Percentiles rank a stretch among this genome's conserved stretches.
These are phyloP conservation scores for Fraxinus latifolia DNA, from an alignment of 305 asterid genomes.

Conservation along the genomic window DNA sequence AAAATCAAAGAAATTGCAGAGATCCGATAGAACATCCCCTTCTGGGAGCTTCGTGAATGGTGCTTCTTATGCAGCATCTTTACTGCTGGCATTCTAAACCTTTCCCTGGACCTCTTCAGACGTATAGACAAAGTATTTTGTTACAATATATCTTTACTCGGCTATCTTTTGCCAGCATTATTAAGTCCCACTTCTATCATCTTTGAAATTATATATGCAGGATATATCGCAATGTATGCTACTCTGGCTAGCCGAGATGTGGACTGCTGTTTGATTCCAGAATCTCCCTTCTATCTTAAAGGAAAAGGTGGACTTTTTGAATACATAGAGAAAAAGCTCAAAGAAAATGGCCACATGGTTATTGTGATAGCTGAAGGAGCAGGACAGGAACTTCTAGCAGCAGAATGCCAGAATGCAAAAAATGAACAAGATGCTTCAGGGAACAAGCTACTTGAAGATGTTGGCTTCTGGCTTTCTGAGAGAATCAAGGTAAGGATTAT, in stretches of 20 bases:
- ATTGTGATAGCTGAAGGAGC: conserved; percentile 87
- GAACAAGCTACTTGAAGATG: conserved; percentile 59
- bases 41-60: conserved; percentile 13
- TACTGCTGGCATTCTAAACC: conserved; percentile 4
- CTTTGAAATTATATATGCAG: conserved; percentile 29
- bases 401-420: conserved; percentile 26
- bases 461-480: conserved; percentile 72
- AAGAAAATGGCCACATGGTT: conserved; percentile 79
- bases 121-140: conserved; percentile 49
- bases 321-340: conserved; percentile 49
- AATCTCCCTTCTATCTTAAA: conserved; percentile 68
- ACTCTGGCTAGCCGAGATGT: conserved; percentile 86
- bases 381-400: conserved; percentile 65
- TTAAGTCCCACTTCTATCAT: neutral
- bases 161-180: neutral
- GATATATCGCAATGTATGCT: conserved; percentile 75
- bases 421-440: conserved; percentile 70
- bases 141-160: conserved; percentile 41
- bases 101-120: conserved; percentile 20
- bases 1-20: conserved; percentile 17
- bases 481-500: conserved; percentile 51
- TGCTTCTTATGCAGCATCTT: conserved; percentile 1
- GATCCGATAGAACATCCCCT: neutral
- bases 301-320: conserved; percentile 69
- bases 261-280: conserved; percentile 80